Evolutionary conservation across 495 filamentous ascomycete species (phyloP).

Genomic region (Penicillium subrubescens): DNA sequence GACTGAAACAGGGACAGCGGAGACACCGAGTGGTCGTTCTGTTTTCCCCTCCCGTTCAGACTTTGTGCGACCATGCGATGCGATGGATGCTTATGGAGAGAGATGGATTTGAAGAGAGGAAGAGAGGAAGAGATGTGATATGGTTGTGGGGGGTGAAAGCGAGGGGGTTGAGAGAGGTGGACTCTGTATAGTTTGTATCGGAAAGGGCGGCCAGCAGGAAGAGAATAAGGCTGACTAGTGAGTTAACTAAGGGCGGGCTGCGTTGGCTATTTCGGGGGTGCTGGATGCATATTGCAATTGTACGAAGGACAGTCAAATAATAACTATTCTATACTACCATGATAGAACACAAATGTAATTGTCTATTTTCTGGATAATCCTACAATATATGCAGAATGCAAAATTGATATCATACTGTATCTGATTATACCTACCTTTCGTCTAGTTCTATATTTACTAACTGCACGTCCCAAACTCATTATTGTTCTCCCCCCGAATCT

Average conservation of each 20-base stretch:
- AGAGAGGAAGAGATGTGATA: background rate
- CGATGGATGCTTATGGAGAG: background rate
- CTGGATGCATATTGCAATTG: background rate
- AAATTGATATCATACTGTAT: background rate
- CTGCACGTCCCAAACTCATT: background rate
- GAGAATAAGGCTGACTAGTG: background rate
- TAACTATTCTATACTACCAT: background rate
- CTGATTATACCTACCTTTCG: too few relatives aligned
- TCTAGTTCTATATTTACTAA: background rate
- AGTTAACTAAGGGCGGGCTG: background rate
- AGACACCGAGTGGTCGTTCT: background rate
- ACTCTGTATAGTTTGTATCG: background rate
- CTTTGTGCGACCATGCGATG: background rate
- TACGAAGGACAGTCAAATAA: background rate
- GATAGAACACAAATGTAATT: background rate
- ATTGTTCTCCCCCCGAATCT: background rate
- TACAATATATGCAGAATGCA: background rate
- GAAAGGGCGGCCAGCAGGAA: background rate
- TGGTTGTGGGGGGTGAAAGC: background rate
- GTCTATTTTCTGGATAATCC: too few relatives aligned
- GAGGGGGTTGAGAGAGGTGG: background rate
- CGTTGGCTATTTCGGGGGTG: background rate
- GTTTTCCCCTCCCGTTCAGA: background rate
- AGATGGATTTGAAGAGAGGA: background rate
- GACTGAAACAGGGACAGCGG: slow-evolving; percentile 7